A percentile compares a stretch with the other conserved stretches of the same genome.
These are phyloP conservation scores for Strobilomyces confusus DNA, from an alignment of 768 basidiomycete genomes.

Conservation along the genomic window DNA sequence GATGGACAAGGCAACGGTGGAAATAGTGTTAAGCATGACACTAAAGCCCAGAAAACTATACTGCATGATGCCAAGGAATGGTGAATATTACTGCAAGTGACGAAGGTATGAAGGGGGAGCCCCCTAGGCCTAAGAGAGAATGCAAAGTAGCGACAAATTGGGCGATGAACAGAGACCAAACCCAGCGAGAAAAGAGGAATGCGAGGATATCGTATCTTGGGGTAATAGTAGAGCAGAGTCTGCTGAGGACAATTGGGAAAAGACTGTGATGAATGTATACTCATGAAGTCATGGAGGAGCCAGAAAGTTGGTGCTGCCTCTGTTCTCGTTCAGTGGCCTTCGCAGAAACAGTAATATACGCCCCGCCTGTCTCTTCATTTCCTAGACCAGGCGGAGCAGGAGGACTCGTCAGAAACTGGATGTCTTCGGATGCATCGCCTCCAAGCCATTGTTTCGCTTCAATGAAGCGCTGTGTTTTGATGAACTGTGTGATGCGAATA, in stretches of 20 bases:
- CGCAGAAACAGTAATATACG: slow-evolving; percentile 83
- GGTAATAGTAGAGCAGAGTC: slow-evolving; percentile 22
- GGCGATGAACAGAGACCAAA: slow-evolving; percentile 21
- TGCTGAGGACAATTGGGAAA: slow-evolving; percentile 14
- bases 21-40: slow-evolving; percentile 27
- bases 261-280: slow-evolving; percentile 16
- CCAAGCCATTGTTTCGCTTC: slow-evolving; percentile 77
- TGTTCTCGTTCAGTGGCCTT: slow-evolving; percentile 66
- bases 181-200: slow-evolving; percentile 20
- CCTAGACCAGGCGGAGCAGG: slow-evolving; percentile 68
- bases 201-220: slow-evolving; percentile 28
- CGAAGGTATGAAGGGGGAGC: slow-evolving; percentile 26
- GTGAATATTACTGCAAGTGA: slow-evolving; percentile 29
- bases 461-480: slow-evolving; percentile 80
- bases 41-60: slow-evolving; percentile 22
- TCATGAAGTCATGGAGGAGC: slow-evolving; percentile 30
- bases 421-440: slow-evolving; percentile 66
- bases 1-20: slow-evolving; percentile 17
- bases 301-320: slow-evolving; percentile 24
- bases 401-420: slow-evolving; percentile 53
- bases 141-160: slow-evolving; percentile 22
- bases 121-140: slow-evolving; percentile 15
- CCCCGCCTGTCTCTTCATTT: slow-evolving; percentile 71
- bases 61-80: slow-evolving; percentile 27
- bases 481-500: slow-evolving; percentile 52